Evolutionary conservation across 2,329 filamentous ascomycete species (phyloP), one percentile per base, ranked within the genome.

Genomic region (Colletotrichum sp.): DNA sequence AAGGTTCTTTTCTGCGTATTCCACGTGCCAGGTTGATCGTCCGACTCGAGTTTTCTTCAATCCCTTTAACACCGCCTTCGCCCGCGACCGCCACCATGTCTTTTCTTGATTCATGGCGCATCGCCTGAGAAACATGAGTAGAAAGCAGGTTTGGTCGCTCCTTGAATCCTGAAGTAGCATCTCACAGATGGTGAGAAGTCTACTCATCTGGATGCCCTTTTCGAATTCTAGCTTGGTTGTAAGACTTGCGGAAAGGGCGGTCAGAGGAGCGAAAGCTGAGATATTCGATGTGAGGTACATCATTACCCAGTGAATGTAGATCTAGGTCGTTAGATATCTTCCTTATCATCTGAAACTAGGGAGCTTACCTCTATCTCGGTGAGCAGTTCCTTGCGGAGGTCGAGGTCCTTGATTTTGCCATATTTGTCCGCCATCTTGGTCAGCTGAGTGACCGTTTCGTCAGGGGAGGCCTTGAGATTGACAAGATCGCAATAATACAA

Each of bases 101-200:
- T 72, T 73, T 1, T 72, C 65, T 36, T 74, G 64, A 36, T 15
- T n/a, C 13, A 66, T 63, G 13, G 65, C 64, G 19, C 74, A 71
- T 11, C 66, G 65, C 52, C 66, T 66, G 25, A 77, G 63, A 22
- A 68, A 72, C 69, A 70, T 65, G 48, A 78, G 71, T 4, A 77
- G 44, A 48, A 78, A 71, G 68, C 77, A 79, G 1, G 61, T 61
- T 30, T 79, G 78, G 22, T 78, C 78, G 34, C 72, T 68, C 9
- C 77, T 68, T 4, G 28, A 57, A 8, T 78, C 77, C 5, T 36
- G 27, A 27, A 77, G 32, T 4, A 79, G 68, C 72, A 78, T 78
- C 39, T 78, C 77, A 36, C 72, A 68, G 28, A 77, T 27, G 16
- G 77, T 77, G 4, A 79, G 5, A 1, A 79, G 71, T 48, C 77